Evolutionary conservation across 495 filamentous ascomycete species (phyloP).

Genomic region (Neurospora terricola): DNA sequence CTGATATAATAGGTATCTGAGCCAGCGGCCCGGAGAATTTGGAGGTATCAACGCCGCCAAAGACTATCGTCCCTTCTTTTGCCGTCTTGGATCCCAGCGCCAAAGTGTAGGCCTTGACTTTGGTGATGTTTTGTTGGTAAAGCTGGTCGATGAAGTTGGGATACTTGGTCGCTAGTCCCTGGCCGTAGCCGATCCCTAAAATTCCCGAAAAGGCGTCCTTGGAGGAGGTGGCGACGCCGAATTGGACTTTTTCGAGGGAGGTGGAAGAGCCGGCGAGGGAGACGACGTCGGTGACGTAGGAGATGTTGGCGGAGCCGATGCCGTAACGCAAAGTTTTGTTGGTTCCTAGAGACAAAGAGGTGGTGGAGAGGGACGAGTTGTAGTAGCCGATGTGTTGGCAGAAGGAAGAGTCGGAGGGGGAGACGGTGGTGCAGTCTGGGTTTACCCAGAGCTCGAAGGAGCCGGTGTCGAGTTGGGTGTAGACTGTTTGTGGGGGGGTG

Average conservation of each 20-base stretch:
- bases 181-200: conserved; percentile 36
- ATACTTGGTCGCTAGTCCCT: conserved; percentile 30
- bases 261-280: conserved; percentile 28
- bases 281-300: conserved; percentile 35
- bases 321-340: conserved; percentile 33
- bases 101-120: conserved; percentile 38
- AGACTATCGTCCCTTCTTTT: conserved; percentile 68
- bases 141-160: conserved; percentile 38
- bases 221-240: conserved; percentile 32
- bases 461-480: conserved; percentile 40
- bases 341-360: conserved; percentile 17
- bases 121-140: conserved; percentile 27
- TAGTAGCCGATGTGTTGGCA: conserved; percentile 33
- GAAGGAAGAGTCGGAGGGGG: conserved; percentile 27
- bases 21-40: conserved; percentile 69
- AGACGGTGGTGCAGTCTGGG: conserved; percentile 33
- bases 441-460: conserved; percentile 45
- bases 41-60: conserved; percentile 80
- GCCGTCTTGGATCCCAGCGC: conserved; percentile 38
- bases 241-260: conserved; percentile 29
- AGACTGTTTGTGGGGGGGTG: conserved; percentile 36
- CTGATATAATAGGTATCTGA: conserved; percentile 54
- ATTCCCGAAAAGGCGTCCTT: conserved; percentile 31
- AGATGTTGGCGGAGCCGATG: conserved; percentile 35
- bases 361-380: conserved; percentile 27